Base-by-base conservation (phyloP, 2,329 filamentous ascomycete species). In the Balansia obtecta region DNA sequence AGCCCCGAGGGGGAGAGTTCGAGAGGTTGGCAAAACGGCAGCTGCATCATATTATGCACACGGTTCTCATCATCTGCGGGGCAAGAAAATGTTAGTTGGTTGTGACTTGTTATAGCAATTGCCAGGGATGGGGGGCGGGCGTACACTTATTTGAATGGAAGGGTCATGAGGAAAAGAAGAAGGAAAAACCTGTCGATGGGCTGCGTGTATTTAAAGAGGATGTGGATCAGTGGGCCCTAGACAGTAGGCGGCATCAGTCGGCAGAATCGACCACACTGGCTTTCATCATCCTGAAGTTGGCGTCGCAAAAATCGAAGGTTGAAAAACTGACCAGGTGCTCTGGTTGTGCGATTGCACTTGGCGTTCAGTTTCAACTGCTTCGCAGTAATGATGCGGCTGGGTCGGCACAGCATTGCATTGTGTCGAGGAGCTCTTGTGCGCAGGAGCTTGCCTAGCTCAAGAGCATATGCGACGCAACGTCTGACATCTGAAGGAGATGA, bases 101-200 rank as follows among this genome's bases (percentile, higher is more conserved):
- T 72, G 66, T 50, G 53, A 48, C 46, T 49, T 46, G 43, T 49
- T 32, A 38, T 33, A 38, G 45, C 27, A 46, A 47, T 49, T 51
- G 50, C 50, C 39, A 51, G 58, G 55, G 57, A 45, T 9, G 49
- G 45, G 49, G 45, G 10, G 46, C 40, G 52, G 50, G 81, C 89
- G 80, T 76, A 96, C 90, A 75, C 88, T 80, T 84, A 83, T 85
- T 94, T 95, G 94, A 96, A 90, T 87, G 89, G 90, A 96, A 95
- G 88, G 90, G 88, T 91, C 79, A 82, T 85, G 78, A 82, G 75
- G 63, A 65, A 72, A 71, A 74, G 76, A 76, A 69, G 71, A 22
- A 22, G 20, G 4, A 22, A 66, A 67, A 65, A 60, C 60, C 54
- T 59, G 49, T 63, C 63, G 46, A 49, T 48, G 41, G 60, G 61